These are phyloP conservation scores for Chlorella sp. DNA, from an alignment of 139 green algal genomes.

Conservation along the genomic window DNA sequence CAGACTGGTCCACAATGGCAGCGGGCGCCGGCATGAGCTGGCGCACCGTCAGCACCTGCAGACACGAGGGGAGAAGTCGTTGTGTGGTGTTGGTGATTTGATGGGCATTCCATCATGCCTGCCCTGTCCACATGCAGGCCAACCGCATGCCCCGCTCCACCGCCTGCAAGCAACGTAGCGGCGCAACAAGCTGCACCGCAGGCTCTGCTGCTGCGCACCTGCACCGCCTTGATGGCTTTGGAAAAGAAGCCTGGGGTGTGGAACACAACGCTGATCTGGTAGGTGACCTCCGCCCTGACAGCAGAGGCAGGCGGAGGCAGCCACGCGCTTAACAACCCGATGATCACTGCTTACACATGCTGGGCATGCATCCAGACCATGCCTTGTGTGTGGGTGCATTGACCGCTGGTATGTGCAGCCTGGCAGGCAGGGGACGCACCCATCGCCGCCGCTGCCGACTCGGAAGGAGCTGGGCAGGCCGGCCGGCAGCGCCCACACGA, in stretches of 20 bases:
- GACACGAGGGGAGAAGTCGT: background rate
- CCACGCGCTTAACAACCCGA: too few relatives aligned
- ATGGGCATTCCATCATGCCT: too few relatives aligned
- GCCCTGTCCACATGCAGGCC: too few relatives aligned
- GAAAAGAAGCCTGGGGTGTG: constrained; percentile 8
- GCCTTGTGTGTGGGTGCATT: background rate
- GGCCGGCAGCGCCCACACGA: background rate
- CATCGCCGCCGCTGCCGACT: background rate
- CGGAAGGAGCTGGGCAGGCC: background rate
- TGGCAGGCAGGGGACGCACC: background rate
- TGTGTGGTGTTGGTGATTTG: background rate
- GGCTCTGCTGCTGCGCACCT: background rate
- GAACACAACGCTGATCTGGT: background rate
- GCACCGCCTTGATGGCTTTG: background rate
- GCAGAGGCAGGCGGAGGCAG: background rate
- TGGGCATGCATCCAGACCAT: too few relatives aligned
- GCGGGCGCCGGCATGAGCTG: constrained; percentile 2
- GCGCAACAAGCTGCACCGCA: background rate
- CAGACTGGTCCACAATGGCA: background rate
- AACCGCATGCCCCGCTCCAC: background rate
- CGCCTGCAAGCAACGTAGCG: background rate
- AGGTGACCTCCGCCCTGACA: constrained; percentile 5
- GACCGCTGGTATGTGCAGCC: background rate
- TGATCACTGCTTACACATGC: too few relatives aligned
- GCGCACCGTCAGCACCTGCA: constrained; percentile 15